Evolutionary conservation across 1,139 yeast genomes (phyloP).

Genomic region (Zygosaccharomyces sapae): DNA sequence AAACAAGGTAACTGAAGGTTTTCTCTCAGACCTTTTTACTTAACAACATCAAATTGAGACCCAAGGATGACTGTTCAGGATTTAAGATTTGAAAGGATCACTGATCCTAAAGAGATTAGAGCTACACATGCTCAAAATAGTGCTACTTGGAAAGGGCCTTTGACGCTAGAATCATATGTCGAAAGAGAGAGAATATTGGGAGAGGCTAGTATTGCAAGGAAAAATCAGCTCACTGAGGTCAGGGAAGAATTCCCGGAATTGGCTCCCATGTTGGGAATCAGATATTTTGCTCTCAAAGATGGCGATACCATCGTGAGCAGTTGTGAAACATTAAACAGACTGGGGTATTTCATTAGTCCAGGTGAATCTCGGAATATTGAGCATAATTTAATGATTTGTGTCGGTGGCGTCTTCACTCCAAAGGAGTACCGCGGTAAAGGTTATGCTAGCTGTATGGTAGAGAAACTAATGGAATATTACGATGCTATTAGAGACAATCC

Average conservation of each 20-base stretch:
- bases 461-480: conserved; percentile 36
- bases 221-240: conserved; percentile 16
- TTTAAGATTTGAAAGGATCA: conserved; percentile 21
- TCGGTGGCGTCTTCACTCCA: conserved; percentile 66
- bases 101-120: conserved; percentile 43
- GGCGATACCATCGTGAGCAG: conserved; percentile 40
- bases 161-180: conserved; percentile 47
- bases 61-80: conserved; percentile 9
- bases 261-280: conserved; percentile 33
- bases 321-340: conserved; percentile 46
- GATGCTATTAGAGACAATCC: conserved; percentile 38
- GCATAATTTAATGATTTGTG: conserved; percentile 46
- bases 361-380: conserved; percentile 26
- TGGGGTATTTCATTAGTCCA: conserved; percentile 37
- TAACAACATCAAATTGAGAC: not conserved
- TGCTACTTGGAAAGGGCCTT: conserved; percentile 49
- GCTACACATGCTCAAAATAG: conserved; percentile 49
- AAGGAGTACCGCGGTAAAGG: conserved; percentile 58
- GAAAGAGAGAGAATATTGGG: conserved; percentile 48
- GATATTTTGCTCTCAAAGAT: conserved; percentile 38
- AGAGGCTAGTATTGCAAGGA: conserved; percentile 37
- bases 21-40: not conserved
- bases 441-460: conserved; percentile 57
- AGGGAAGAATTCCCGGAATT: conserved; percentile 27
- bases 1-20: not conserved